Evolutionary conservation across 1,139 yeast genomes (phyloP).

Genomic region (Blastobotrys ciferrii): DNA sequence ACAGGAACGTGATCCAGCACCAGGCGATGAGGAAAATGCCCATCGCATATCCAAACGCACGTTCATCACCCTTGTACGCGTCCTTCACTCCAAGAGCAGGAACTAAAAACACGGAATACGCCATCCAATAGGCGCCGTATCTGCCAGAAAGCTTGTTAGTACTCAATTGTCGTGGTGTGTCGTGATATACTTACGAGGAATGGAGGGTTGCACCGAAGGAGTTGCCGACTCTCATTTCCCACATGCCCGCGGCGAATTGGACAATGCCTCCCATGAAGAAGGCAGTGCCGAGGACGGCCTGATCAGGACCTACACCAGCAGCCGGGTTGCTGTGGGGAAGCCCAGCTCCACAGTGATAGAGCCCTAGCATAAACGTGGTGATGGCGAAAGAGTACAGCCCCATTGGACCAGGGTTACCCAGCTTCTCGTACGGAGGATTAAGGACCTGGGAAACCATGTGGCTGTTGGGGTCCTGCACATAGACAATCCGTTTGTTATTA

Average conservation of each 20-base stretch:
- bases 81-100: conserved; percentile 69
- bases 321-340: conserved; percentile 9
- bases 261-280: conserved; percentile 84
- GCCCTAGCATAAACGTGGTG: conserved; percentile 63
- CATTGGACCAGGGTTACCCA: conserved; percentile 85
- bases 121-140: conserved; percentile 90
- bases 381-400: conserved; percentile 84
- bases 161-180: no score
- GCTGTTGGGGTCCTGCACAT: neutral
- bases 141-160: no score
- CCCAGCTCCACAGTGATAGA: conserved; percentile 13
- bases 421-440: conserved; percentile 36
- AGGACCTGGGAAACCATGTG: conserved; percentile 6
- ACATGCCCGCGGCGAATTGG: conserved; percentile 73
- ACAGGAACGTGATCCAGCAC: conserved; percentile 73
- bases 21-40: conserved; percentile 78
- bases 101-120: conserved; percentile 67
- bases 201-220: conserved; percentile 89
- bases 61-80: conserved; percentile 47
- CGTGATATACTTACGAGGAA: no score
- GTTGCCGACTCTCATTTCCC: conserved; percentile 68
- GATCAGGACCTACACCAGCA: conserved; percentile 12
- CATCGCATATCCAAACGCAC: conserved; percentile 52
- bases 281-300: conserved; percentile 67
- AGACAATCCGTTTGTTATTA: neutral